Base-by-base conservation (phyloP, 495 filamentous ascomycete genomes). In the Penicillium dipodomyicola region DNA sequence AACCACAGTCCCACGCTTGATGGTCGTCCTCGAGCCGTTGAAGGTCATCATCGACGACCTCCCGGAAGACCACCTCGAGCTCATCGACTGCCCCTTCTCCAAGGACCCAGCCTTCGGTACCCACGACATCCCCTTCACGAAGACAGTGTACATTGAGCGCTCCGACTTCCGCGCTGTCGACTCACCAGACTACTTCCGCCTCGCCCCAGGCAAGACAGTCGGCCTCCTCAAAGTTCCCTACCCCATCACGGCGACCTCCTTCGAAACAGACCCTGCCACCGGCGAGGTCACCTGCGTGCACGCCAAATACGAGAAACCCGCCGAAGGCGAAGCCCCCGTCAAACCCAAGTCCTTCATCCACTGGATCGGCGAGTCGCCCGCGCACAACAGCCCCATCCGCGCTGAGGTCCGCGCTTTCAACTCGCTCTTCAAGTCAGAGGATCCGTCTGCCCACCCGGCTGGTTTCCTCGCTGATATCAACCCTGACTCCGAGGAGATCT, bases 121-220 rank as follows among this genome's bases (percentile, higher is more conserved):
- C 44, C 77, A 80, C 63, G 80, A 75, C 59, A 74, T 96, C 58
- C 88, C 88, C 32, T 87, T 96, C 68, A 91, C 90, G n/a, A 85
- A 85, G 69, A 89, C 78, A 9, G 81, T 97, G 15, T 96, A 94
- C 76, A 97, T 98, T 48, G 94, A 98, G 67, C 87, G 91, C 45
- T 85, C 81, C 35, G 94, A 98, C 69, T 98, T 97, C 79, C 83
- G 94, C 33, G 88, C 95, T 67, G 81, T 86, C 17, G 90, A 93
- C 69, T 84, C 81, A 63, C 83, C 86, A 45, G 89, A 95, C 57
- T 96, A 91, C 77, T 97, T 96, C 85, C 91, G 95, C 20, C 84
- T 98, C 23, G 89, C 95, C 0, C 92, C 92, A 0, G 90, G 89
- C 57, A 94, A 97, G 74, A 80, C 82, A 6, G 93, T 97, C 43